Conservation (phyloP, 2,329 filamentous ascomycete genomes). For the Paecilomyces fulvus region DNA sequence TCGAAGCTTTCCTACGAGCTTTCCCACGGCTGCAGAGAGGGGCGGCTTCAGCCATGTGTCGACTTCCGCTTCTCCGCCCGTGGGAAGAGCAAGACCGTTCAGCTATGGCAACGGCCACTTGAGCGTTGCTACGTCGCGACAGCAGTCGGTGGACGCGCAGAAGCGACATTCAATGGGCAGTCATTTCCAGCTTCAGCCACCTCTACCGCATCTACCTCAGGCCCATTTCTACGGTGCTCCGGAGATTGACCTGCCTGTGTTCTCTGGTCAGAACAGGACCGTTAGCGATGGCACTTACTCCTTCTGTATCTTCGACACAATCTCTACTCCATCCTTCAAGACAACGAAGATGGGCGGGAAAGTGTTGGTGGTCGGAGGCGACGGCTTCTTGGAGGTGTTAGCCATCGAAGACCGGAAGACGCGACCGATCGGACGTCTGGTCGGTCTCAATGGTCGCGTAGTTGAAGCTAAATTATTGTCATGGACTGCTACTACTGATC, state of each 20-base stretch:
- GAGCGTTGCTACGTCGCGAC: slow-evolving; percentile 27
- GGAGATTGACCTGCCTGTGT: slow-evolving; percentile 55
- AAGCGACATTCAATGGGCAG: slow-evolving; percentile 31
- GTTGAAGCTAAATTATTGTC: slow-evolving; percentile 75
- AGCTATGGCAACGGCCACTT: slow-evolving; percentile 34
- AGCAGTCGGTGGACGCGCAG: slow-evolving; percentile 29
- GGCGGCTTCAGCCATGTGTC: slow-evolving; percentile 33
- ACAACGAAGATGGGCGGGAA: slow-evolving; percentile 35
- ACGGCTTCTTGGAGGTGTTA: slow-evolving; percentile 71
- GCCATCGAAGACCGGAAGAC: slow-evolving; percentile 63
- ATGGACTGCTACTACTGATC: slow-evolving; percentile 51
- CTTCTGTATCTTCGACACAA: slow-evolving; percentile 71
- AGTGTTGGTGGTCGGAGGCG: slow-evolving; percentile 71
- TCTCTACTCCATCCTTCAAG: slow-evolving; percentile 43
- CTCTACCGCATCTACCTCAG: slow-evolving; percentile 66
- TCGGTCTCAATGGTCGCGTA: slow-evolving; percentile 71
- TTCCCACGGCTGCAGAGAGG: slow-evolving; percentile 28
- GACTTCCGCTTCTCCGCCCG: slow-evolving; percentile 36
- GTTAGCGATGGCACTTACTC: slow-evolving; percentile 52
- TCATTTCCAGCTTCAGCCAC: slow-evolving; percentile 32
- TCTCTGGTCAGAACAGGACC: slow-evolving; percentile 16
- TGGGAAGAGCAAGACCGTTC: slow-evolving; percentile 30
- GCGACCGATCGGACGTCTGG: slow-evolving; percentile 61
- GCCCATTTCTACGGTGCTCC: slow-evolving; percentile 69
- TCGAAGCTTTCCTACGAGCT: slow-evolving; percentile 30